Conservation (phyloP, 768 basidiomycete species). For the Cyclocybe aegerita region DNA sequence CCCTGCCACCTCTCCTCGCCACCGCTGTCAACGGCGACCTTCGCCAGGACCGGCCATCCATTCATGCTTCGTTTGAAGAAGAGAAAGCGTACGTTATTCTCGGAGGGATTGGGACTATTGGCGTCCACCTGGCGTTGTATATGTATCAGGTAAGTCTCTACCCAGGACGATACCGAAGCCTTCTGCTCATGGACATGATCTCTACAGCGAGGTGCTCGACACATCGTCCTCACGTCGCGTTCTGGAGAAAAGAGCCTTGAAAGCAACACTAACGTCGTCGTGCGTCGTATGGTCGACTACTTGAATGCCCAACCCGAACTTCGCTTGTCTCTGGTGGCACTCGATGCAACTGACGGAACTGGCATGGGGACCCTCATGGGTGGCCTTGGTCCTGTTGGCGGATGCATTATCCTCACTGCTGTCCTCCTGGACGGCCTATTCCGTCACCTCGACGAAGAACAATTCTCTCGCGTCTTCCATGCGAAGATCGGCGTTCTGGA, state of each 20-base stretch:
- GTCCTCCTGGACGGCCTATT: constrained; percentile 31
- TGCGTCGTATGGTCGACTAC: constrained; percentile 25
- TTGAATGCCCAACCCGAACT: constrained; percentile 27
- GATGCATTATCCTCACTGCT: constrained; percentile 31
- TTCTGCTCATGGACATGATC: not conserved
- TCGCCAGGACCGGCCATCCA: not conserved
- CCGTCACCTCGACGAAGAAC: constrained; percentile 25
- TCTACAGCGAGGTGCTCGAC: constrained; percentile 32
- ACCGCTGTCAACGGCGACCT: not conserved
- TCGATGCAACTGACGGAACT: constrained; percentile 24
- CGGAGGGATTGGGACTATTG: constrained; percentile 40
- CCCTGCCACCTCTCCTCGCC: not conserved
- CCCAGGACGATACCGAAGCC: not conserved
- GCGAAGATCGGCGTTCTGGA: constrained; percentile 27
- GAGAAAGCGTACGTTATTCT: constrained; percentile 34
- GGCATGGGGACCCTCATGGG: constrained; percentile 20
- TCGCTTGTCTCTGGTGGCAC: constrained; percentile 25
- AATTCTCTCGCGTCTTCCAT: constrained; percentile 23
- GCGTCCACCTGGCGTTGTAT: constrained; percentile 35
- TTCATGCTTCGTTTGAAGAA: constrained; percentile 17
- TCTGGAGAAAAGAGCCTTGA: constrained; percentile 25
- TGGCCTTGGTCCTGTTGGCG: constrained; percentile 24
- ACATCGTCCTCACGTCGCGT: constrained; percentile 36
- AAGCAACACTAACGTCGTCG: constrained; percentile 20
- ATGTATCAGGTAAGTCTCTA: constrained; percentile 35